Percentiles rank a stretch among this genome's conserved stretches.
Evolutionary conservation across 2,329 filamentous ascomycete species (phyloP).

Genomic region (Ophiosphaerella herpotricha): DNA sequence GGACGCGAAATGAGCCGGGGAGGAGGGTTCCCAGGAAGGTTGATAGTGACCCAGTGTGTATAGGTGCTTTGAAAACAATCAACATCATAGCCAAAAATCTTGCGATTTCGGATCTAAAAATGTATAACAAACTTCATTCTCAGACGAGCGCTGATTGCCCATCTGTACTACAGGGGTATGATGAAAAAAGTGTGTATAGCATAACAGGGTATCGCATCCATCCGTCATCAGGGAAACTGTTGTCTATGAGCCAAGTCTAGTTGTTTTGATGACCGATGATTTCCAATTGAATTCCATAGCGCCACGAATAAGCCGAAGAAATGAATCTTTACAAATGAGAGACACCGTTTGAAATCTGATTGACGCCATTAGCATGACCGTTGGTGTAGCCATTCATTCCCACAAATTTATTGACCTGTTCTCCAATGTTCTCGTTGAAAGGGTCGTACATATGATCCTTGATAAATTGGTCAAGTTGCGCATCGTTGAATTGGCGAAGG

Average conservation of each 20-base stretch:
- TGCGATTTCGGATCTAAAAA: background rate
- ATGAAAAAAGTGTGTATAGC: slow-evolving; percentile 22
- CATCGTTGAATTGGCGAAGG: slow-evolving; percentile 70
- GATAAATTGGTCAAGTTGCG: slow-evolving; percentile 71
- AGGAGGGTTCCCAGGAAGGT: no score
- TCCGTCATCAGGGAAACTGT: slow-evolving; percentile 17
- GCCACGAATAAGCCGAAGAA: slow-evolving; percentile 17
- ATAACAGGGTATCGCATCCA: slow-evolving; percentile 33
- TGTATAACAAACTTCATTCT: background rate
- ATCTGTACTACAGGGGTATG: slow-evolving; percentile 13
- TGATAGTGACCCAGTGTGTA: no score
- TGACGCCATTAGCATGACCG: slow-evolving; percentile 28
- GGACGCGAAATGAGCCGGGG: no score
- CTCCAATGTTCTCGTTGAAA: slow-evolving; percentile 50
- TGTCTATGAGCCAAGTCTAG: slow-evolving; percentile 26
- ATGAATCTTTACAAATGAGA: slow-evolving; percentile 38
- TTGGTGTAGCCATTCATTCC: slow-evolving; percentile 28
- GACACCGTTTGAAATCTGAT: slow-evolving; percentile 33
- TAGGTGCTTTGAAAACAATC: no score
- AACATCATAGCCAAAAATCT: no score
- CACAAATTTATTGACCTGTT: slow-evolving; percentile 43
- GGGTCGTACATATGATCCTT: slow-evolving; percentile 57
- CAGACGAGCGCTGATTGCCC: slow-evolving; percentile 1
- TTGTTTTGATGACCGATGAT: slow-evolving; percentile 20
- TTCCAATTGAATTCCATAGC: slow-evolving; percentile 7